Conservation (phyloP, 495 filamentous ascomycete genomes). For the Sordaria brevicollis region DNA sequence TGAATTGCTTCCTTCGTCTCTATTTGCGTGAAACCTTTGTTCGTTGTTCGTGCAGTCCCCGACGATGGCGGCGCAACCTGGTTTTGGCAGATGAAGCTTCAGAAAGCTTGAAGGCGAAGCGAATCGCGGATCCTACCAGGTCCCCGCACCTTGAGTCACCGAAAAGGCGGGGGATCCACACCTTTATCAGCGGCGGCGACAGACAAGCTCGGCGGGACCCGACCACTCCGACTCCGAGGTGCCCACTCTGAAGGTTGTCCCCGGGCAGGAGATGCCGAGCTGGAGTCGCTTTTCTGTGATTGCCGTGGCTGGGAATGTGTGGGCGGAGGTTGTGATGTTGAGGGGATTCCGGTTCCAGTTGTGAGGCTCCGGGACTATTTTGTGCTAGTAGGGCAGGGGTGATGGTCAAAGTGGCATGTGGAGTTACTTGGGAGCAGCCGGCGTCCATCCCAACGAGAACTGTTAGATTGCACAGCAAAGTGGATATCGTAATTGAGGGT, state of each 20-base stretch:
- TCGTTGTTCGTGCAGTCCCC: not conserved
- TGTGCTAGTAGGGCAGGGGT: not conserved
- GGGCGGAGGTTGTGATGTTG: not conserved
- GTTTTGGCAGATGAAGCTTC: not conserved
- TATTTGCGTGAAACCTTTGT: not conserved
- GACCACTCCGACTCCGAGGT: not conserved
- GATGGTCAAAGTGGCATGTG: not conserved
- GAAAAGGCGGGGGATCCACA: not conserved
- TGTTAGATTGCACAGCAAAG: no score
- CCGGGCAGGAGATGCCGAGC: not conserved
- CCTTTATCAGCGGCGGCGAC: not conserved
- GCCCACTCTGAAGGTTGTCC: not conserved
- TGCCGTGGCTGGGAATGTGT: not conserved
- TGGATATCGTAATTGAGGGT: no score
- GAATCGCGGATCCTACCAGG: not conserved
- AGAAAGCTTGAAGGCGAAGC: not conserved
- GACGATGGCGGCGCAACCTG: not conserved
- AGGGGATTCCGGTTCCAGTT: not conserved
- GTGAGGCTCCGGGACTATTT: not conserved
- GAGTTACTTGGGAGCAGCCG: not conserved
- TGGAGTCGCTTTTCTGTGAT: not conserved
- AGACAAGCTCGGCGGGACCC: not conserved
- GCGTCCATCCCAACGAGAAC: not conserved
- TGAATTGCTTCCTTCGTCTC: not conserved
- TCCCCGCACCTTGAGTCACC: not conserved